Conservation (phyloP, 108 stramenopile species). For the Asterionellopsis glacialis region DNA sequence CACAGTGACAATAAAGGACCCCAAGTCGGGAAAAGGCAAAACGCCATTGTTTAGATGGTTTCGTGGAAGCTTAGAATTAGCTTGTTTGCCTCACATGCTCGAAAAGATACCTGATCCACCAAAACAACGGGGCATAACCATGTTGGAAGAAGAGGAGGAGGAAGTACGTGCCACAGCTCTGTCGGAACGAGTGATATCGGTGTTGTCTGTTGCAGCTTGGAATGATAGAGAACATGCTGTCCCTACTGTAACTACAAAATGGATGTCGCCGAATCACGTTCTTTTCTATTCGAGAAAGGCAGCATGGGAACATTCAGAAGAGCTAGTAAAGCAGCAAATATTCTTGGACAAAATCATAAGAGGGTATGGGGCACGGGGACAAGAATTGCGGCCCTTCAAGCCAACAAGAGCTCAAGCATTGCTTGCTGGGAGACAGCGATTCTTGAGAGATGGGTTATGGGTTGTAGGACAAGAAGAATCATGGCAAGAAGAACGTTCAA, state of each 20-base stretch:
- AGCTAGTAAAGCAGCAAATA: constrained; percentile 41
- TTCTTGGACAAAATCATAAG: constrained; percentile 58
- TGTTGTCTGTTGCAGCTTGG: constrained; percentile 32
- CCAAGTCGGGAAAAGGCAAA: constrained; percentile 15
- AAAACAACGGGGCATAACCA: constrained; percentile 15
- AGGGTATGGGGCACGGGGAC: constrained; percentile 59
- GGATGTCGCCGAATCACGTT: constrained; percentile 63
- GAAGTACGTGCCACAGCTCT: constrained; percentile 9
- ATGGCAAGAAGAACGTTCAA: constrained; percentile 57
- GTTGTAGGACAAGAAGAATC: constrained; percentile 81
- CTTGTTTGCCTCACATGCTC: constrained; percentile 62
- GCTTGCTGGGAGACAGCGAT: constrained; percentile 68
- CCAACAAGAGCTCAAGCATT: constrained; percentile 53
- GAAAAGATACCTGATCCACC: constrained; percentile 42
- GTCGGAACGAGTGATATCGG: constrained; percentile 24
- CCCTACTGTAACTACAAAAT: constrained; percentile 35
- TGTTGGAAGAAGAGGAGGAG: constrained; percentile 15
- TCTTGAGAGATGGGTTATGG: constrained; percentile 85
- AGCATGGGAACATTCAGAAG: constrained; percentile 55
- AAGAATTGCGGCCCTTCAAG: constrained; percentile 47
- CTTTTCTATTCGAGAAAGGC: constrained; percentile 62
- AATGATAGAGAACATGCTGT: constrained; percentile 23
- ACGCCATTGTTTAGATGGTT: constrained; percentile 45
- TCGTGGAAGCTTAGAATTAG: constrained; percentile 38
- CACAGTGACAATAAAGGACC: constrained; percentile 26